phyloP scores from a whole-genome alignment of 192 early-diverging fungal species.

The Dispira parvispora region DNA sequence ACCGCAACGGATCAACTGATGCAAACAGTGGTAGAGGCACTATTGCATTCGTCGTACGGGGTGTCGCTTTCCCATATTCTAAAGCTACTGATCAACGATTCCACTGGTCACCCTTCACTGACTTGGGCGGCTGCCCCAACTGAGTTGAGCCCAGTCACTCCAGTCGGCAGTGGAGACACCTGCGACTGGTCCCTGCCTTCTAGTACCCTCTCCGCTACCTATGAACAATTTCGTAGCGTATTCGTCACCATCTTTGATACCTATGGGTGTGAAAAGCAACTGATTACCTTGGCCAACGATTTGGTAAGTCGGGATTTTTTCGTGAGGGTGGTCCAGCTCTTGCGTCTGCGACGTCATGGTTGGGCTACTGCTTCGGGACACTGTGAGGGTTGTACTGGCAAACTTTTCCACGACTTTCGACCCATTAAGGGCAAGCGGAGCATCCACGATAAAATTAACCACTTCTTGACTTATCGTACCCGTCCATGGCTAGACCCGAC shows the following conservation, averaged over 20 bases:
- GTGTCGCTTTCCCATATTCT: not conserved
- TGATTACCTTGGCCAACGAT: not conserved
- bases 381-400: not conserved
- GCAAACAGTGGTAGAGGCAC: not conserved
- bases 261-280: slow-evolving; percentile 6
- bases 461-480: not conserved
- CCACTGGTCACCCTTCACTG: not conserved
- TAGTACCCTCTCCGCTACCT: not conserved
- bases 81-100: not conserved
- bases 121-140: not conserved
- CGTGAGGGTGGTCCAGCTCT: slow-evolving; percentile 6
- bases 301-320: slow-evolving; percentile 6
- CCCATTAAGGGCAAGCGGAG: not conserved
- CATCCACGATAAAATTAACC: not conserved
- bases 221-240: slow-evolving; percentile 3
- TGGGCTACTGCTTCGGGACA: slow-evolving; percentile 2
- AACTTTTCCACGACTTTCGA: not conserved
- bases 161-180: not conserved
- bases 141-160: not conserved
- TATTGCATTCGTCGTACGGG: not conserved
- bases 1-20: not conserved
- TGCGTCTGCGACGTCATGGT: not conserved
- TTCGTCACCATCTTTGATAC: slow-evolving; percentile 10
- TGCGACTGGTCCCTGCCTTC: not conserved
- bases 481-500: slow-evolving; percentile 4